Evolutionary conservation across 2,329 filamentous ascomycete species (phyloP).

Genomic region (Pseudogymnoascus pannorum): DNA sequence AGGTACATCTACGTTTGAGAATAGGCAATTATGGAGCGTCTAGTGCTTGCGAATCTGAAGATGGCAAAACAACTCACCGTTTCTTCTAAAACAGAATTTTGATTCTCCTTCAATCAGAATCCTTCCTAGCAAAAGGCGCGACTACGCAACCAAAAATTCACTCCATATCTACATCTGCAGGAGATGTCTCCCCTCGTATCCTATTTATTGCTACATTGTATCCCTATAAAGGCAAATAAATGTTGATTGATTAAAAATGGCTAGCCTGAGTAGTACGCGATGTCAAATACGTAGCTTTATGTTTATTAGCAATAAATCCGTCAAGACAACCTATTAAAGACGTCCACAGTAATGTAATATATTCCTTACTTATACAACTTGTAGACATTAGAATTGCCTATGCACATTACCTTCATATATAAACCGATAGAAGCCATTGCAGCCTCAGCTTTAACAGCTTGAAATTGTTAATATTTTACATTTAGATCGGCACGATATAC

Average conservation of each 20-base stretch:
- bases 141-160: neutral
- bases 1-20: constrained; percentile 70
- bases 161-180: neutral
- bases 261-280: neutral
- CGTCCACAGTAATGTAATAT: neutral
- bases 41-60: constrained; percentile 10
- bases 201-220: neutral
- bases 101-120: neutral
- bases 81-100: neutral
- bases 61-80: neutral
- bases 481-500: neutral
- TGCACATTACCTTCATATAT: neutral
- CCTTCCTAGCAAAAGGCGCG: neutral
- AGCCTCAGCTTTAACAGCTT: neutral
- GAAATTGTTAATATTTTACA: neutral
- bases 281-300: neutral
- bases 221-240: neutral
- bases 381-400: neutral
- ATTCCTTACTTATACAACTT: neutral
- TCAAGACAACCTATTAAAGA: neutral
- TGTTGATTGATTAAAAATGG: neutral
- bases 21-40: constrained; percentile 17
- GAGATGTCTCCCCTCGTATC: neutral
- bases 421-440: neutral
- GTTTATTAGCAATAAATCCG: neutral